Evolutionary conservation across 225 moss, liverwort and hornwort genomes (phyloP), one percentile per base, ranked within the genome.

Genomic region (Bryum argenteum): DNA sequence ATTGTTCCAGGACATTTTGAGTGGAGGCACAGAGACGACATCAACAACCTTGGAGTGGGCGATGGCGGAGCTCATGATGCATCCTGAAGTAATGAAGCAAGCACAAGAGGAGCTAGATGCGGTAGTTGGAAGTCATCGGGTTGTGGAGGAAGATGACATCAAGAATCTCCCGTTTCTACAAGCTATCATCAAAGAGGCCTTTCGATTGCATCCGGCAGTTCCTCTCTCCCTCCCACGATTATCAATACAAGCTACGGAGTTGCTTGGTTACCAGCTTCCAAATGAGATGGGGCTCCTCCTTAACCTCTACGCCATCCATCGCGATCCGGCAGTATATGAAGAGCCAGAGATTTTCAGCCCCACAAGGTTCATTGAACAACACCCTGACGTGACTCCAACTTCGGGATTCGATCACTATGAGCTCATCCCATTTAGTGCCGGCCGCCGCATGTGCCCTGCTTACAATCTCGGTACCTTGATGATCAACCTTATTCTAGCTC

Each of bases 151-250:
- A 42, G 16, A 21, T 8, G 68, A 68, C 41, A 0, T 55, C 21
- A 6, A 40, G 16, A 41, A 55, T 4, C 41, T 68, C 17, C 68
- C 68, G 10, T 54, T 66, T 48, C 26, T 74, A 3, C 66, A 67
- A 61, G 47, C 60, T 18, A 41, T 75, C 1, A 15, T 60, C 3
- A 75, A 75, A 42, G 75, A 75, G 24, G 43, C 58, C 1, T 53
- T 67, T 13, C 67, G 67, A 26, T 8, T 67, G 8, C 75, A 75
- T 13, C 67, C 75, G 9, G 21, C 60, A 6, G 17, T 48, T 15
- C 48, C 48, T 1, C 48, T 48, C 5, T 48, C 48, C 8, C 48
- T 48, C 16, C 4, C 48, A 1, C 48, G 17, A 6, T 6, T 0
- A 3, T 17, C 48, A 11, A 48, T 8, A 15, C 48, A 48, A 48